phyloP scores from a whole-genome alignment of 176 grass and related monocot genomes.

The Stipa capillata region DNA sequence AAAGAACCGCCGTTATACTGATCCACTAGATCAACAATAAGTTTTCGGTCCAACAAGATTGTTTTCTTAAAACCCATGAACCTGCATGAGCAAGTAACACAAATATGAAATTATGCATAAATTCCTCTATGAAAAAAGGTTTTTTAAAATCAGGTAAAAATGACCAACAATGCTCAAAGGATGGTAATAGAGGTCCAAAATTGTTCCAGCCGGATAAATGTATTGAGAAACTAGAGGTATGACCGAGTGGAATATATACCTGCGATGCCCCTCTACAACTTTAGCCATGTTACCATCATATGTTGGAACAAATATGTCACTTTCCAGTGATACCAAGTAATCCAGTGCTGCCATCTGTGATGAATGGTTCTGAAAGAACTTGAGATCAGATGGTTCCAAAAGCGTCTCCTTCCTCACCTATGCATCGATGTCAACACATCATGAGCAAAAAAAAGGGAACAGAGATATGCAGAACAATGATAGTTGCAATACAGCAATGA shows the following conservation, averaged over 20 bases:
- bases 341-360: conserved; percentile 60
- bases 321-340: conserved; percentile 56
- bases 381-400: conserved; percentile 31
- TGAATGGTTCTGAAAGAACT: conserved; percentile 39
- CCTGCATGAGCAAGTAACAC: conserved; percentile 26
- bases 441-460: neutral
- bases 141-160: neutral
- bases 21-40: conserved; percentile 70
- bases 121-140: neutral
- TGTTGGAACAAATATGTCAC: conserved; percentile 50
- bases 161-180: neutral
- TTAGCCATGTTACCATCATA: conserved; percentile 56
- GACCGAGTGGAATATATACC: conserved; percentile 28
- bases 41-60: conserved; percentile 60
- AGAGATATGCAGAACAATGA: neutral
- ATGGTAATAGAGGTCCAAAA: neutral
- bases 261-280: conserved; percentile 52
- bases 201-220: neutral
- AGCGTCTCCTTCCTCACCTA: conserved; percentile 28
- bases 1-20: conserved; percentile 62
- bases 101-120: neutral
- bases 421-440: neutral
- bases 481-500: neutral
- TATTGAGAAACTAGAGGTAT: neutral
- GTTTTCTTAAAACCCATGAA: conserved; percentile 90